phyloP scores from a whole-genome alignment of 2,329 filamentous ascomycete species.

The Geosmithia morbida region DNA sequence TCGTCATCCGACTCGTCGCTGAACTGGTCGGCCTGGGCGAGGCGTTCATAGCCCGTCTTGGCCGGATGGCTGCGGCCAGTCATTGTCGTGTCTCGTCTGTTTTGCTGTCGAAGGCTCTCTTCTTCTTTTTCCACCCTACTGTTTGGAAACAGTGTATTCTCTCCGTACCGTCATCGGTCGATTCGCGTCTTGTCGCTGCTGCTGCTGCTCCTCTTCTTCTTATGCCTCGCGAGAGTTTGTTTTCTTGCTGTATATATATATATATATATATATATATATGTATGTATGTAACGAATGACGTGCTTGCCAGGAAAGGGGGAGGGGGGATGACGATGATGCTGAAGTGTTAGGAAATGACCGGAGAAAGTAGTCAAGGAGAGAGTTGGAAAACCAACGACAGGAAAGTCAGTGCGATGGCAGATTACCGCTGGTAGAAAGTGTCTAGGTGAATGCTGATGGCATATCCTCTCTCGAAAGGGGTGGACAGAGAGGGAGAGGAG shows the following conservation, averaged over 20 bases:
- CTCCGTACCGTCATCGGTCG: not conserved
- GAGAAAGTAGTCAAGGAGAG: too few species aligned
- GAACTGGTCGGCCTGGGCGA: conserved; percentile 67
- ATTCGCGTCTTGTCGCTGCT: not conserved
- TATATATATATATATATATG: too few species aligned
- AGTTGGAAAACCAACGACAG: too few species aligned
- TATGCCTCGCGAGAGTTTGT: not conserved
- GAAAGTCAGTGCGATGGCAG: too few species aligned
- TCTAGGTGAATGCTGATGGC: too few species aligned
- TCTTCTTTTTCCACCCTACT: not conserved
- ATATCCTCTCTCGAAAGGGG: too few species aligned
- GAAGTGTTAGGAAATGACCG: too few species aligned
- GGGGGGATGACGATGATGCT: too few species aligned
- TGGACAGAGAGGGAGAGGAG: too few species aligned
- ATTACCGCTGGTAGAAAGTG: too few species aligned
- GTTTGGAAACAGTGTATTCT: not conserved
- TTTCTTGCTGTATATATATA: not conserved
- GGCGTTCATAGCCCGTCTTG: conserved; percentile 72
- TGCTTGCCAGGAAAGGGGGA: too few species aligned
- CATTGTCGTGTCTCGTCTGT: not conserved
- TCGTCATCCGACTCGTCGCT: conserved; percentile 59
- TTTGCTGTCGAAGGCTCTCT: not conserved
- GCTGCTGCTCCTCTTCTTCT: not conserved
- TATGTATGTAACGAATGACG: too few species aligned
- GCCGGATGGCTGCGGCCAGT: conserved; percentile 36